Percentiles rank a stretch among this genome's conserved stretches.
phyloP scores from a whole-genome alignment of 1,139 yeast genomes.

The Ogataea hybrid region DNA sequence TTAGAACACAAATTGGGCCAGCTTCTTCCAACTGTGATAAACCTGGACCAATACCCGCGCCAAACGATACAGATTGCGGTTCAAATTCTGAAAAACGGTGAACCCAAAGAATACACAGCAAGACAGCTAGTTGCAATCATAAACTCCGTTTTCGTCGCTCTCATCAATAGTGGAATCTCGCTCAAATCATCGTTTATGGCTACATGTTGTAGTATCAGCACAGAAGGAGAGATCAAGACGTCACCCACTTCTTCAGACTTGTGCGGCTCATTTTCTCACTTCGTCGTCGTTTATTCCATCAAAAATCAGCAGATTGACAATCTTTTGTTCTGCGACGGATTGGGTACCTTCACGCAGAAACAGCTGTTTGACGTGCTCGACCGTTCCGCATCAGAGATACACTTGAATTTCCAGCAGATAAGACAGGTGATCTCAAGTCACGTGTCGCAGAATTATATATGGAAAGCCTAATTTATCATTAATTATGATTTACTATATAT shows the following conservation, averaged over 20 bases:
- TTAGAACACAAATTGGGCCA: slow-evolving; percentile 70
- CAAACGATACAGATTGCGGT: slow-evolving; percentile 82
- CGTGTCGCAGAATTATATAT: slow-evolving; percentile 52
- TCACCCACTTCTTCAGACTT: slow-evolving; percentile 46
- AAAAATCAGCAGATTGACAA: slow-evolving; percentile 50
- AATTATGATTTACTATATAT: background rate
- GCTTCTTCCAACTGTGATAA: slow-evolving; percentile 59
- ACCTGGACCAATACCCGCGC: slow-evolving; percentile 73
- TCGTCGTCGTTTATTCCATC: slow-evolving; percentile 63
- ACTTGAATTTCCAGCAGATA: slow-evolving; percentile 41
- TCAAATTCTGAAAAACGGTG: slow-evolving; percentile 60
- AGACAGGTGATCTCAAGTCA: slow-evolving; percentile 49
- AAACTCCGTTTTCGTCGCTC: slow-evolving; percentile 70
- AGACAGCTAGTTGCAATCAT: slow-evolving; percentile 70
- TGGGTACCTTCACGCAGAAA: slow-evolving; percentile 63
- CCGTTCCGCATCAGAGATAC: slow-evolving; percentile 45
- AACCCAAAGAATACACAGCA: slow-evolving; percentile 36
- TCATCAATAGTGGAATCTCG: slow-evolving; percentile 78
- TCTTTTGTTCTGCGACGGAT: slow-evolving; percentile 65
- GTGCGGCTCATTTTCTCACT: slow-evolving; percentile 49
- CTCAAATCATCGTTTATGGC: slow-evolving; percentile 62
- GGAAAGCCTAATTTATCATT: slow-evolving; percentile 39
- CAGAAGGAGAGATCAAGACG: slow-evolving; percentile 34
- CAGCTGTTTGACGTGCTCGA: slow-evolving; percentile 51
- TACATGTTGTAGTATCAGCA: slow-evolving; percentile 42